Base-by-base conservation (phyloP, 2,329 filamentous ascomycete species). In the Botrytis pseudocinerea region DNA sequence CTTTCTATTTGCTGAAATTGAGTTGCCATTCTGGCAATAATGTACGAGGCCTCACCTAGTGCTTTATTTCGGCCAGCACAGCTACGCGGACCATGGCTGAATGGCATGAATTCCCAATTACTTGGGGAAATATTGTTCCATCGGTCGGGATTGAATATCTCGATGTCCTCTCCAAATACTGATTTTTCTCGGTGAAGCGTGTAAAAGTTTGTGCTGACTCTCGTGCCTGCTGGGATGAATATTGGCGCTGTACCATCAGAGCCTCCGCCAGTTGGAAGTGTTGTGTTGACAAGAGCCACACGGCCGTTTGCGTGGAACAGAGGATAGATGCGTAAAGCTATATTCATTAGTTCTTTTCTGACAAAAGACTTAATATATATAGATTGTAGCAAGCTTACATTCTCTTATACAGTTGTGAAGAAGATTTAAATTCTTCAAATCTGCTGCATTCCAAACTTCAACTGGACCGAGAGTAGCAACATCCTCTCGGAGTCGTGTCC, bases 141-240 rank as follows among this genome's bases (percentile, higher is more conserved):
- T 38, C 93, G 85, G 82, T 93, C 92, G 0, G 93, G 93, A 8
- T 87, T 84, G 82, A 94, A 96, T 1, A 88, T 85, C 14, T 92
- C 88, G 0, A 89, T 91, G 74, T 93, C 90, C 0, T 85, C 79
- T 1, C 92, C 92, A 91, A 92, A 94, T 77, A 94, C 61, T 14
- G 32, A 44, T 32, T 48, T 28, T 5, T 72, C 38, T 32, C 70
- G 42, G 48, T 72, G 63, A 2, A 74, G 42, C 25, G 71, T 51
- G 57, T 74, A 65, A 48, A 74, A 54, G 25, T 46, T 70, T 22
- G 65, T 70, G 20, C 40, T 44, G 1, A 72, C 51, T 28, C 35
- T 72, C 20, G 44, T 59, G 20, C 76, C 75, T 46, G 71, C 61
- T 32, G 64, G 48, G 12, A 77, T 68, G n/a, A 73, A 75, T 54